These are phyloP conservation scores for Castanea mollissima DNA, from an alignment of 306 rosid genomes.

Conservation along the genomic window DNA sequence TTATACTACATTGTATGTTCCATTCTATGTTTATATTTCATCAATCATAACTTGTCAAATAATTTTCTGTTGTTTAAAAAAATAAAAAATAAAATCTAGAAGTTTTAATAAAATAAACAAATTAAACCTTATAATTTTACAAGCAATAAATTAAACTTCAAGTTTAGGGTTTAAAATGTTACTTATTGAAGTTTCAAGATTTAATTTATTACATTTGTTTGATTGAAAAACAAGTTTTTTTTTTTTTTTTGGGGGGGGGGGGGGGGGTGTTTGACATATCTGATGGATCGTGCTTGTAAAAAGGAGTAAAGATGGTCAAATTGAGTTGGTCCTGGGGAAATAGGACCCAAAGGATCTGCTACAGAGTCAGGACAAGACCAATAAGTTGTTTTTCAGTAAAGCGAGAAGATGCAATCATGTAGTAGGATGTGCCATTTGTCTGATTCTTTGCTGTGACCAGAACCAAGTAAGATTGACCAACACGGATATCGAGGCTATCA, in stretches of 20 bases:
- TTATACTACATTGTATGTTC: too few species aligned
- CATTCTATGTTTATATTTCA: too few species aligned
- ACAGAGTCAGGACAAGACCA: background rate
- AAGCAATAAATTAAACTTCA: too few species aligned
- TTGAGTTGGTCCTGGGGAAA: background rate
- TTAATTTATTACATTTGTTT: too few species aligned
- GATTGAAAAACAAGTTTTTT: too few species aligned
- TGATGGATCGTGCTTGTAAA: background rate
- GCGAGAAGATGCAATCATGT: conserved; percentile 9
- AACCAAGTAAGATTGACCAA: background rate
- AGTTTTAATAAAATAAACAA: too few species aligned
- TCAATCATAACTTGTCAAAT: too few species aligned
- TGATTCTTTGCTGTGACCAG: background rate
- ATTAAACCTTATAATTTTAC: too few species aligned
- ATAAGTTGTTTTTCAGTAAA: background rate
- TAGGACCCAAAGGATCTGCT: background rate
- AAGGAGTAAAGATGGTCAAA: background rate
- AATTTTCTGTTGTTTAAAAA: too few species aligned
- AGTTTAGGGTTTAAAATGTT: too few species aligned
- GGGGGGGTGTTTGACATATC: background rate
- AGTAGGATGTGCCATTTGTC: background rate
- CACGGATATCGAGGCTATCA: background rate
- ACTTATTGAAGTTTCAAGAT: background rate
- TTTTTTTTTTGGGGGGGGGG: too few species aligned
- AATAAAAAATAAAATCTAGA: too few species aligned